Evolutionary conservation across 148 eudicot genomes (phyloP).

Genomic region (Cornus suecica): DNA sequence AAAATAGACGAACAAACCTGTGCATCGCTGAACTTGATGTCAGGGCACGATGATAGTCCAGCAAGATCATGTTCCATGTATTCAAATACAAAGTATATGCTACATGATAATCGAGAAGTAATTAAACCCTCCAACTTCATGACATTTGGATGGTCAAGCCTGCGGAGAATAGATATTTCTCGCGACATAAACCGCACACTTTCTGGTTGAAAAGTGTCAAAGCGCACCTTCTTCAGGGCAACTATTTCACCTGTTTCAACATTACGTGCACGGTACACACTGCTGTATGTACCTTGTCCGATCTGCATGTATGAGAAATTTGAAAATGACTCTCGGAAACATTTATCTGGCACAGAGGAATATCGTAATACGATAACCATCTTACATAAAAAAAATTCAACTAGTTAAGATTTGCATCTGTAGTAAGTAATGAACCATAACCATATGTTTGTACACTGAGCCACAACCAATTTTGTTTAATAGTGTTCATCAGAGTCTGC

Average conservation of each 20-base stretch:
- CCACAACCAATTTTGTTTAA: not conserved
- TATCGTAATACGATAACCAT: not conserved
- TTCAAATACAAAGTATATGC: constrained; percentile 81
- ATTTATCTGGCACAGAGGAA: not conserved
- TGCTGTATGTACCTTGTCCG: constrained; percentile 98
- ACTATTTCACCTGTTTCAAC: constrained; percentile 59
- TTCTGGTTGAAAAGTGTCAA: constrained; percentile 77
- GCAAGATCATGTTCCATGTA: constrained; percentile 98
- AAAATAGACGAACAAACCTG: constrained; percentile 45
- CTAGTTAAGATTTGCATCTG: not conserved
- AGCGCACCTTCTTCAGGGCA: constrained; percentile 89
- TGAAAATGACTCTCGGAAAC: not conserved
- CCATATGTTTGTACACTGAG: not conserved
- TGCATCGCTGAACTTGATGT: constrained; percentile 58
- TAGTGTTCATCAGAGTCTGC: too few relatives aligned
- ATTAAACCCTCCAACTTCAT: constrained; percentile 82
- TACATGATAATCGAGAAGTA: constrained; percentile 64
- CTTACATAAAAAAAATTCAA: not conserved
- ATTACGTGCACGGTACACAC: constrained; percentile 75
- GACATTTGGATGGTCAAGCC: constrained; percentile 83
- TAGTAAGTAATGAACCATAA: not conserved
- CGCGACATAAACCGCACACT: constrained; percentile 93
- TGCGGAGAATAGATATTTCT: constrained; percentile 81
- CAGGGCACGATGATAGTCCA: constrained; percentile 74
- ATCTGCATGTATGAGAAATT: constrained; percentile 35